Evolutionary conservation across 345 rosid species (phyloP), one percentile per base, ranked within the genome.

Genomic region (Eucalyptus lansdowneana): DNA sequence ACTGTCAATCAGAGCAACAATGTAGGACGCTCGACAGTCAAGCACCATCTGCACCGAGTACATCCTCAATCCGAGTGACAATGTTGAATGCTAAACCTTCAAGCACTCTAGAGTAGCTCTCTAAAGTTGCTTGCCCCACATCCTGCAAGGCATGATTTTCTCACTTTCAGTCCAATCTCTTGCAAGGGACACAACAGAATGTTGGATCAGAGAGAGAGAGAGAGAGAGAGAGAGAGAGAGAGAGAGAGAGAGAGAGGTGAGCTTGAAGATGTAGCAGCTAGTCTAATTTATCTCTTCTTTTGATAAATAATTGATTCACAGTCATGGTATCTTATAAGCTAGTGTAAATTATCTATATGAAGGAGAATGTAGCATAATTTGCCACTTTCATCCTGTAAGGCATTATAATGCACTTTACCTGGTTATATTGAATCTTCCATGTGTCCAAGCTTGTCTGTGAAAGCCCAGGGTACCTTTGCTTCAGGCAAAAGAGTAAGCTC

Each of bases 71-170:
- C 99, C 99, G 94, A 45, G 99, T 95, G 8, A 96, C 97, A 65
- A 95, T 92, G 91, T 96, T 97, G 94, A 96, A 97, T 47, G 99
- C 99, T 86, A 96, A 89, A 40, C 99, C 97, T 94, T 97, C 99
- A 76, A 97, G 88, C 53, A 96, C 98, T 89, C 99, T 94, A 3
- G 99, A 97, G 90, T 96, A 97, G 92, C 99, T 96, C 93, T 97
- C 99, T 83, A 97, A 88, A 49, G 92, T 91, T 67, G 99, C 99
- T 90, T 97, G 97, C 69, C 97, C 98, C 88, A 96, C 97, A 93
- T 97, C 99, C 99, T 97, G 95, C 92, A 88, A 29, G 69, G 69
- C 31, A 62, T 62, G 69, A 62, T 29, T 62, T 62, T 62, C 34
- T 60, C 69, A 62, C 69, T 62, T 62, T 62, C 34, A 62, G 69